Base-by-base conservation (phyloP, 345 rosid genomes). In the Murraya paniculata region DNA sequence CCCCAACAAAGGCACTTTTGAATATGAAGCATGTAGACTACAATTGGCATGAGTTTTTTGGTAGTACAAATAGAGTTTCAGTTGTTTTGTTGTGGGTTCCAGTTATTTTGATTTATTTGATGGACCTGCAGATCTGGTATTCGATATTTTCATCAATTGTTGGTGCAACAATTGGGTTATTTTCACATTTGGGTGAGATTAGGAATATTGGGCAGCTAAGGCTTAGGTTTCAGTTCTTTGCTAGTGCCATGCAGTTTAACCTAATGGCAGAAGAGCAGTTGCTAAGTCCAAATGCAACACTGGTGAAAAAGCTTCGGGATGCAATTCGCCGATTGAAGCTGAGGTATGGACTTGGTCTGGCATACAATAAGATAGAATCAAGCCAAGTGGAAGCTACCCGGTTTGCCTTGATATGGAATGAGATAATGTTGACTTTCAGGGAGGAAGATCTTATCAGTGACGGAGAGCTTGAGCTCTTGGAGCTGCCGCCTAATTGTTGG, bases 361-460 rank as follows among this genome's bases (percentile, higher is more conserved):
- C 90, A 73, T 87, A 87, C 90, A 89, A 77, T 71, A 93, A 95
- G 84, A 84, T 95, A 2, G 98, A 93, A 79, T 95, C 98, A 38
- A 91, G 80, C 82, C 98, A 90, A 74, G 97, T 91, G 64, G 95
- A 92, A 68, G 93, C 98, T 10, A 88, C 93, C 14, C 87, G 89
- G 87, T 95, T 95, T 86, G 98, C 99, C 31, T 70, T 92, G 81
- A 86, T 95, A 72, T 95, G 99, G 99, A 95, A 95, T 85, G 97
- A 91, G 87, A 91, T 95, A 70, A 81, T 95, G 33, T 66, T 78
- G 65, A 76, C 88, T 48, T 92, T 95, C 83, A 86, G 94, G 85
- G 98, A 95, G 82, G 98, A 95, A 85, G 98, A 93, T 83, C 88
- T 90, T 19, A 84, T 95, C 71, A 88, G 89, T 78, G 94, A 95